Evolutionary conservation across 345 rosid species (phyloP).

Genomic region (Hevea brasiliensis): DNA sequence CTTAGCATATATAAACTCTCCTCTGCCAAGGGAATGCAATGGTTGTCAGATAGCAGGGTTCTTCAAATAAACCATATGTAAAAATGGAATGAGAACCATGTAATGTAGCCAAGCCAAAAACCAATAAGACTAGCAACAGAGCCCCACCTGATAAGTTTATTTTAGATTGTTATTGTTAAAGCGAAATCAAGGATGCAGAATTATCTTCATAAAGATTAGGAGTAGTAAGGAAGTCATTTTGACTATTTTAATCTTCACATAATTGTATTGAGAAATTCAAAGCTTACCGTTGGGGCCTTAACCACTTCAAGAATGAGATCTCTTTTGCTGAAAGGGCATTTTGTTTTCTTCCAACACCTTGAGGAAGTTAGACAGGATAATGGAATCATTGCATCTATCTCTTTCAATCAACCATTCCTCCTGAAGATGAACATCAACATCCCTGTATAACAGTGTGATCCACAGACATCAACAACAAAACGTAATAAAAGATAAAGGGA

Average conservation of each 20-base stretch:
- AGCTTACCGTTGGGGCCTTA: slow-evolving; percentile 23
- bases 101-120: not conserved
- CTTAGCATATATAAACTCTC: not conserved
- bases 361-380: slow-evolving; percentile 47
- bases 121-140: not conserved
- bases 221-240: not conserved
- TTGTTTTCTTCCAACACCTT: slow-evolving; percentile 36
- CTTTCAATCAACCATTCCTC: slow-evolving; percentile 78
- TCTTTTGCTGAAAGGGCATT: slow-evolving; percentile 15
- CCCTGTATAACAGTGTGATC: slow-evolving; percentile 42
- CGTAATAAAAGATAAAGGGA: not conserved
- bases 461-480: slow-evolving; percentile 11
- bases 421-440: slow-evolving; percentile 64
- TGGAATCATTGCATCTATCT: slow-evolving; percentile 58
- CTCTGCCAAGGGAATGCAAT: not conserved
- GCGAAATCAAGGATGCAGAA: slow-evolving; percentile 1
- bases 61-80: not conserved
- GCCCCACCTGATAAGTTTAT: not conserved
- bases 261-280: slow-evolving; percentile 11
- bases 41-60: not conserved
- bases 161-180: not conserved
- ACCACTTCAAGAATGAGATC: slow-evolving; percentile 31
- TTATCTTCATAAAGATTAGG: not conserved
- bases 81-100: not conserved
- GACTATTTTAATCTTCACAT: not conserved